phyloP scores from a whole-genome alignment of 2,329 filamentous ascomycete genomes.

The Didymella glomerata region DNA sequence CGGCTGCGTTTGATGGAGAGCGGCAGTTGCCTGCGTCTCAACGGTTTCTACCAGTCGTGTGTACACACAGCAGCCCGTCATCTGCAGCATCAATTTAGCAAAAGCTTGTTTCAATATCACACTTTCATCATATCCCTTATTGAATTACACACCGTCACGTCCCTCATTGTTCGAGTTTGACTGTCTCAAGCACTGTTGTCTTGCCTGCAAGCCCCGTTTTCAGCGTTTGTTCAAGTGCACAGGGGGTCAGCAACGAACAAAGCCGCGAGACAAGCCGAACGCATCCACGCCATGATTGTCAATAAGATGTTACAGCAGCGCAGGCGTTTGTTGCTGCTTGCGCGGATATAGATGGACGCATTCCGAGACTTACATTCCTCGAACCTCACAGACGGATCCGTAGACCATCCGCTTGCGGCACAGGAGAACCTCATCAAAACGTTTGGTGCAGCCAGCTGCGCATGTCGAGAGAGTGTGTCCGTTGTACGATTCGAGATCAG shows the following conservation, averaged over 20 bases:
- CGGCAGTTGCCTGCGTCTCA: constrained; percentile 5
- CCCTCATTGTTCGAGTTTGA: constrained; percentile 1
- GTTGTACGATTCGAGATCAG: background rate
- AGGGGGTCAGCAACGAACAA: constrained; percentile 25
- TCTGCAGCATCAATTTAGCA: constrained; percentile 19
- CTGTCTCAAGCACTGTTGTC: constrained; percentile 6
- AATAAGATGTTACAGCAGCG: constrained; percentile 8
- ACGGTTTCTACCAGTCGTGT: constrained; percentile 1
- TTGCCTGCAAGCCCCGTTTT: constrained; percentile 14
- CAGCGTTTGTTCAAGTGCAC: constrained; percentile 11
- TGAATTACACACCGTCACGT: background rate
- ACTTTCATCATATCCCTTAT: constrained; percentile 1
- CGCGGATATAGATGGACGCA: constrained; percentile 27
- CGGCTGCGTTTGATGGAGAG: constrained; percentile 3
- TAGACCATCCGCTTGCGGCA: constrained; percentile 25
- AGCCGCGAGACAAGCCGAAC: constrained; percentile 29
- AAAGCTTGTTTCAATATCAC: constrained; percentile 11
- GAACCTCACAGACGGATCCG: constrained; percentile 20
- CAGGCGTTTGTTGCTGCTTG: constrained; percentile 22
- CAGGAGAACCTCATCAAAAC: constrained; percentile 13
- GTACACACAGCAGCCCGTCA: constrained; percentile 7
- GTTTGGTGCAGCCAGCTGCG: background rate
- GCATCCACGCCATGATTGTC: constrained; percentile 33
- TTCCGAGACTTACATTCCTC: constrained; percentile 35
- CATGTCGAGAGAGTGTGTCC: constrained; percentile 9